Evolutionary conservation across 345 rosid genomes (phyloP).

Genomic region (Pseudoturritis turrita): DNA sequence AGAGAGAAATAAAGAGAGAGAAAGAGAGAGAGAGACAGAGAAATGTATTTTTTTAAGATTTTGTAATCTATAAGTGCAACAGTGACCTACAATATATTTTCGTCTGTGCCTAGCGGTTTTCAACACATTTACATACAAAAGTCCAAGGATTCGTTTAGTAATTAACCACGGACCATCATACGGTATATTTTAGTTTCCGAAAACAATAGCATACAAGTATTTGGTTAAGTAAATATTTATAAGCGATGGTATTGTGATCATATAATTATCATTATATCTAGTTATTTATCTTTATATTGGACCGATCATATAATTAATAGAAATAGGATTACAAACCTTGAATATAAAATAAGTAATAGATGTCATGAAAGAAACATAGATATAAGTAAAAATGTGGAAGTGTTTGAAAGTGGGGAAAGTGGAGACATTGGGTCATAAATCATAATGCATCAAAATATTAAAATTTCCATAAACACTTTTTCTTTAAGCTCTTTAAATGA

Average conservation of each 20-base stretch:
- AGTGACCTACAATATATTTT: no score
- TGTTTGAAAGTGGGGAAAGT: conserved; percentile 9
- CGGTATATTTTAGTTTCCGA: no score
- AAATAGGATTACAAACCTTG: not conserved
- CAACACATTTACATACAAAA: no score
- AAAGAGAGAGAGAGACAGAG: no score
- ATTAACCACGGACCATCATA: no score
- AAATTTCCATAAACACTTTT: not conserved
- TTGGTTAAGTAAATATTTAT: not conserved
- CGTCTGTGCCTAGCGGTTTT: no score
- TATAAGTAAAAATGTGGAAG: not conserved
- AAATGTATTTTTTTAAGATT: no score
- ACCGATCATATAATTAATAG: not conserved
- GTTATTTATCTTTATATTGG: not conserved
- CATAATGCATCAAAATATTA: conserved; percentile 12
- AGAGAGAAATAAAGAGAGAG: no score
- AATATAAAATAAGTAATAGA: not conserved
- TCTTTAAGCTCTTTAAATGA: not conserved
- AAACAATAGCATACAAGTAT: not conserved
- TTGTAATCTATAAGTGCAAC: no score
- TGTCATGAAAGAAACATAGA: not conserved
- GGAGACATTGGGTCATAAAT: conserved; percentile 18
- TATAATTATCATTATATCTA: not conserved
- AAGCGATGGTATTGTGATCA: not conserved
- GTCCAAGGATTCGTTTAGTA: no score